Evolutionary conservation across 1,139 yeast genomes (phyloP).

Genomic region (Magnusiomyces tetraspermus): DNA sequence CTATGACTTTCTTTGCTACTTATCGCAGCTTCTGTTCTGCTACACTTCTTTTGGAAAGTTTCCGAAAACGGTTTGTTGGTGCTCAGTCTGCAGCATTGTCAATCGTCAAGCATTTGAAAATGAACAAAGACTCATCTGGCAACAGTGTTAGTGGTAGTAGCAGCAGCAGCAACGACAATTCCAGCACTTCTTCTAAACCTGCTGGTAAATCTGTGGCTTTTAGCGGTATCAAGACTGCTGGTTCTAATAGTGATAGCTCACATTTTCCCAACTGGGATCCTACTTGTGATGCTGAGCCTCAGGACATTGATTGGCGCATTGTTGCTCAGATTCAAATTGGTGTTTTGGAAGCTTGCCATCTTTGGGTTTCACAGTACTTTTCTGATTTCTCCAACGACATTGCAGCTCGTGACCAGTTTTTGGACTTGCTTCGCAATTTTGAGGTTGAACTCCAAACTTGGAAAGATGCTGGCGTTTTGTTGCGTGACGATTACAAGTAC

Average conservation of each 20-base stretch:
- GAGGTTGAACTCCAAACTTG: slow-evolving; percentile 68
- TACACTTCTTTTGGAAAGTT: slow-evolving; percentile 39
- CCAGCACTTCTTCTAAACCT: not conserved
- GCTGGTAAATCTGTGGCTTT: slow-evolving; percentile 25
- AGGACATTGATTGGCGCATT: slow-evolving; percentile 43
- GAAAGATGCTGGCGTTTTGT: slow-evolving; percentile 32
- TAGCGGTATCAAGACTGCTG: slow-evolving; percentile 30
- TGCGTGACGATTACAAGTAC: slow-evolving; percentile 28
- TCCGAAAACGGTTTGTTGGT: slow-evolving; percentile 47
- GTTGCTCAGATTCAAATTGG: slow-evolving; percentile 71
- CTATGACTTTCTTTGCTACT: slow-evolving; percentile 56
- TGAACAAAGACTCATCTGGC: not conserved
- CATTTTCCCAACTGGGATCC: slow-evolving; percentile 35
- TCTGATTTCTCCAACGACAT: slow-evolving; percentile 66
- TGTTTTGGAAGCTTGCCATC: slow-evolving; percentile 64
- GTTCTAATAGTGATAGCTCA: slow-evolving; percentile 16
- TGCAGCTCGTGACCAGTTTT: slow-evolving; percentile 49
- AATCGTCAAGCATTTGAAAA: slow-evolving; percentile 25
- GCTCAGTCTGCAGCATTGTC: slow-evolving; percentile 51
- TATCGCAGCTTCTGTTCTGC: slow-evolving; percentile 57
- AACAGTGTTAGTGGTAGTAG: not conserved
- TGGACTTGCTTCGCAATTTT: slow-evolving; percentile 57
- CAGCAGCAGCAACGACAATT: slow-evolving; percentile 1
- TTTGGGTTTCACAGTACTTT: slow-evolving; percentile 65
- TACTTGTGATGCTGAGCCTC: slow-evolving; percentile 27